These are phyloP conservation scores for Sequoiadendron giganteum DNA, from an alignment of 75 land plant species.

Conservation along the genomic window DNA sequence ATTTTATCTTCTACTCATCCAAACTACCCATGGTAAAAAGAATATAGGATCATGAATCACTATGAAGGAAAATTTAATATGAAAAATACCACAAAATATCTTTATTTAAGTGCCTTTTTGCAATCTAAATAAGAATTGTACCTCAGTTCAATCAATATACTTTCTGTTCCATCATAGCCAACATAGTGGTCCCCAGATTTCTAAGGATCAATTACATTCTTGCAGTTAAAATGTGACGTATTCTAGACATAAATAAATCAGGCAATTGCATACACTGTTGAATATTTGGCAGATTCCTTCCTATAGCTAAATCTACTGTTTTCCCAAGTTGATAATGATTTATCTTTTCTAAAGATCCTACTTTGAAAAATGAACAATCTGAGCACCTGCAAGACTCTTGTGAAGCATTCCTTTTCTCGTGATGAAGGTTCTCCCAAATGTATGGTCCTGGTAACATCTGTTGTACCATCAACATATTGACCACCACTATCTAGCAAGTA, in stretches of 20 bases:
- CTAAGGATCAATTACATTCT: neutral
- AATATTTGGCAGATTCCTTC: neutral
- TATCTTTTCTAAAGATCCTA: neutral
- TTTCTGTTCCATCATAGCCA: neutral
- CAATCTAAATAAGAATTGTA: neutral
- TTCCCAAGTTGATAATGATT: neutral
- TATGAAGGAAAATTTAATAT: neutral
- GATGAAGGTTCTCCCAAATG: slow-evolving; percentile 88
- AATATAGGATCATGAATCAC: neutral
- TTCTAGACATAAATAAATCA: neutral
- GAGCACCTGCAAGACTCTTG: slow-evolving; percentile 90
- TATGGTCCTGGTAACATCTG: slow-evolving; percentile 93
- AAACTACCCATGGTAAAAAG: neutral
- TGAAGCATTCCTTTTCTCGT: slow-evolving; percentile 86
- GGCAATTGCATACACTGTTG: neutral
- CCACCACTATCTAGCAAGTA: slow-evolving; percentile 94
- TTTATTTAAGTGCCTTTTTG: neutral
- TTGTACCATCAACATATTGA: slow-evolving; percentile 97
- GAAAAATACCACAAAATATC: neutral
- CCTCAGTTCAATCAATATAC: neutral
- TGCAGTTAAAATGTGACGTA: neutral
- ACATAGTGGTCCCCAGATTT: neutral
- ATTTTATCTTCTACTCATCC: neutral
- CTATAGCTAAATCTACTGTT: neutral
- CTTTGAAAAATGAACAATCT: neutral